Conservation (phyloP, 371 early-diverging fungal species). For the Rhizopus stolonifer region DNA sequence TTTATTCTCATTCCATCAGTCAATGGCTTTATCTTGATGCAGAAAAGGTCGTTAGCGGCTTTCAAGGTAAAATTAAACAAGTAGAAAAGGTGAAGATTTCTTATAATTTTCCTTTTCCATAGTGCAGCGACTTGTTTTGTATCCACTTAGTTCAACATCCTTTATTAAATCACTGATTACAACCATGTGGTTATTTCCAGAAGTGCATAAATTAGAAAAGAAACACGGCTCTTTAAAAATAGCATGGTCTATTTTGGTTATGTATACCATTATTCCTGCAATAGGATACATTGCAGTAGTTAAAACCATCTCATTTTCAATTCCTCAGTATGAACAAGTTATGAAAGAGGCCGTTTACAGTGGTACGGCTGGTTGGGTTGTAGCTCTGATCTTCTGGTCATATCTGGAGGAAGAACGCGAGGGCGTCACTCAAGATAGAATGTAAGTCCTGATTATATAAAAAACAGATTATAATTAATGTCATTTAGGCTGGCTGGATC, state of each 20-base stretch:
- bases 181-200: constrained; percentile 19
- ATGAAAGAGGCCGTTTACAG: not conserved
- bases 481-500: constrained; percentile 24
- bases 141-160: constrained; percentile 19
- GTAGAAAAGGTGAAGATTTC: not conserved
- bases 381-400: constrained; percentile 24
- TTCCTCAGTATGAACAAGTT: not conserved
- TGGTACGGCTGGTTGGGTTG: constrained; percentile 28
- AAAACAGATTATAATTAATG: not conserved
- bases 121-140: constrained; percentile 20
- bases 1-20: not conserved
- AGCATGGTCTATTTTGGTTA: constrained; percentile 6
- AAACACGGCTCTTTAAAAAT: constrained; percentile 17
- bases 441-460: constrained; percentile 7
- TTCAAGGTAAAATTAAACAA: constrained; percentile 8
- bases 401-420: constrained; percentile 16
- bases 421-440: constrained; percentile 16
- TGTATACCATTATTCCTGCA: constrained; percentile 23
- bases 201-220: constrained; percentile 17
- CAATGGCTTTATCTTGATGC: constrained; percentile 13
- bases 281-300: constrained; percentile 5
- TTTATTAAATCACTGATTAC: constrained; percentile 9
- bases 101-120: not conserved
- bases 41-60: not conserved
- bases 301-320: not conserved